These are phyloP conservation scores for Cyberlindnera saturnus DNA, from an alignment of 805 yeast genomes.

Conservation along the genomic window DNA sequence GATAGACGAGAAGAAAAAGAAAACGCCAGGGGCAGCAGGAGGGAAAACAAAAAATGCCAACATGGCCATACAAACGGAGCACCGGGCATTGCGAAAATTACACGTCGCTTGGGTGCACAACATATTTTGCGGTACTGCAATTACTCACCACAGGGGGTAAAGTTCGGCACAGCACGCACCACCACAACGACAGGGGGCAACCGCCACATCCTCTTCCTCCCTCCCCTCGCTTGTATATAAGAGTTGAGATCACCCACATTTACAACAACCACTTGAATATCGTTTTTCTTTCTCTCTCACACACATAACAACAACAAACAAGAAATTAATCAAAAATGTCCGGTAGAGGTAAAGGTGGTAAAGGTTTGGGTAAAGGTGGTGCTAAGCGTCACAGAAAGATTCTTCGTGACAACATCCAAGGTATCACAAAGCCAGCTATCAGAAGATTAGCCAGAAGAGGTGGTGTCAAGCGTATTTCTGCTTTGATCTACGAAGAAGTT, in stretches of 20 bases:
- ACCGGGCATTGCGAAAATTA: not conserved
- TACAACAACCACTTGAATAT: not conserved
- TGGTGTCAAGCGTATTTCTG: constrained; percentile 99
- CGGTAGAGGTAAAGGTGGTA: constrained; percentile 99
- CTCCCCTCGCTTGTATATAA: not conserved
- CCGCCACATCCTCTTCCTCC: not conserved
- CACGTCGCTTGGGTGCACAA: not conserved
- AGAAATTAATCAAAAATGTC: constrained; percentile 52
- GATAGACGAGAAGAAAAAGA: too few relatives aligned
- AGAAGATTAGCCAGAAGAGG: constrained; percentile 99
- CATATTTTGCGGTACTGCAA: not conserved
- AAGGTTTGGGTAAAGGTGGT: constrained; percentile 99
- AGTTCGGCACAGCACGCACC: not conserved
- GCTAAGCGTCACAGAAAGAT: constrained; percentile 99
- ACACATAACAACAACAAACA: not conserved
- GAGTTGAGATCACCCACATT: not conserved
- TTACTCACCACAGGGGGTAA: constrained; percentile 1
- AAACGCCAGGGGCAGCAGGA: too few relatives aligned
- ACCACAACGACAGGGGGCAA: not conserved
- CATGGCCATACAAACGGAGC: constrained; percentile 2
- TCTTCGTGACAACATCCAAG: constrained; percentile 98
- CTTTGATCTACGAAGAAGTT: constrained; percentile 97
- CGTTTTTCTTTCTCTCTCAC: too few relatives aligned
- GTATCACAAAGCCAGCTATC: constrained; percentile 99
- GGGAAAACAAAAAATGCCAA: not conserved